Evolutionary conservation across 352 stramenopile species (phyloP), one percentile per base, ranked within the genome.

Genomic region (Globisporangium perplexum): DNA sequence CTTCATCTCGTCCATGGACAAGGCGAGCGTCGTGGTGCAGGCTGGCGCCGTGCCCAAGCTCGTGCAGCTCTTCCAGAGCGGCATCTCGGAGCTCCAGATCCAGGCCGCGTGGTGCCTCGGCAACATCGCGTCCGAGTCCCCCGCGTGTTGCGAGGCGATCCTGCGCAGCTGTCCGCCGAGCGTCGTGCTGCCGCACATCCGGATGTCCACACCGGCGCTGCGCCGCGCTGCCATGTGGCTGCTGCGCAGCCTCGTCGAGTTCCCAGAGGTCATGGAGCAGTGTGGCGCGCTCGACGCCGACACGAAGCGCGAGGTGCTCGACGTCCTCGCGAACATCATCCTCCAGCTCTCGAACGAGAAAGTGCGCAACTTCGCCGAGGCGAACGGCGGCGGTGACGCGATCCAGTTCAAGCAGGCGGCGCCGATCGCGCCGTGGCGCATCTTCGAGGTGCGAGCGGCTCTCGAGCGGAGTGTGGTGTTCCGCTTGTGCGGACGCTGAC

Each of bases 1-100:
- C 33, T 95, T 95, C 59, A 93, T 95, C 52, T 76, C 84, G 55
- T 95, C 84, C 35, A 95, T 95, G 84, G 84, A 95, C 65, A 91
- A 91, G 61, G 80, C 84, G 18, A 69, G 47, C 46, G 47, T 80
- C 18, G 77, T 95, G n/a, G 77, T 95, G 44, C 64, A 86, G 50
- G 67, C 74, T 0, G 84, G 84, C 31, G 82, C 78, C 0, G 73
- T 93, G 22, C 81, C 82, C 0, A 81, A 88, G 54, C 72, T 95
- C 39, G 82, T 92, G 43, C 72, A 90, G 58, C 67, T 95, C 22
- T 90, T 95, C 65, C 81, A 93, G 56, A 88, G 75, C 15, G 84
- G 84, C 24, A 88, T 95, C 50, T 93, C 84, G 28, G 84, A 95
- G 62, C 66, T 95, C 50, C 84, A 95, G 62, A 90, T 95, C 65